Evolutionary conservation across 2,329 filamentous ascomycete species (phyloP), one percentile per base, ranked within the genome.

Genomic region (Chaetomium olivaceum): DNA sequence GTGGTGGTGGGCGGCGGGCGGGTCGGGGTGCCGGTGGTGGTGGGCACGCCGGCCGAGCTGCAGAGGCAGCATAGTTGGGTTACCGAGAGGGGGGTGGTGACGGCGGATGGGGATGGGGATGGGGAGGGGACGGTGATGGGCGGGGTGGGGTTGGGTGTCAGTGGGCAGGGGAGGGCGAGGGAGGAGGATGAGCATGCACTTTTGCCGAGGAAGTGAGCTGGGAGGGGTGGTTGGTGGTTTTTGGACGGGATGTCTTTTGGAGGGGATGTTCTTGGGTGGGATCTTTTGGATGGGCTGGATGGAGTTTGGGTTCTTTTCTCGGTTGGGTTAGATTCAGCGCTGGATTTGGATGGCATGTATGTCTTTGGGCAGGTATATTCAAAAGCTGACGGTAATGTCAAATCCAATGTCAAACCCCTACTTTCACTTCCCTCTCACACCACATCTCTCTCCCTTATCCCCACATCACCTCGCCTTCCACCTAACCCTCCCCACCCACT

Each of bases 401-500:
- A 36, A 36, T 56, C 25, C 19, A n/a, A 48, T 11, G 16, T n/a
- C 48, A 27, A 2, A 51, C 3, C 11, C 33, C 2, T 8, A 12
- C 46, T 43, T 31, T 31, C n/a, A 5, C 39, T n/a, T 7, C 25
- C 9, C 11, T 33, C 27, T 39, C 62, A 23, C 25, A 48, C 36
- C 11, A 23, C 31, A 21, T 31, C 16, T 52, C 3, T 29, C 39
- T 8, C 12, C 16, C 58, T 6, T 21, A n/a, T 16, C 29, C 19
- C 25, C 31, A 33, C 9, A 14, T 29, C 14, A 73, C 66, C 71
- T 68, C n/a, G 73, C 80, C 81, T 92, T 93, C 91, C 91, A 93
- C 72, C 91, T 81, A 69, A 95, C 81, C 71, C 83, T 84, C 7
- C 86, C 84, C 63, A 92, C 89, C 91, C 92, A 96, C 58, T 76